phyloP scores from a whole-genome alignment of 257 asterid species.

The Verbascum thapsus region DNA sequence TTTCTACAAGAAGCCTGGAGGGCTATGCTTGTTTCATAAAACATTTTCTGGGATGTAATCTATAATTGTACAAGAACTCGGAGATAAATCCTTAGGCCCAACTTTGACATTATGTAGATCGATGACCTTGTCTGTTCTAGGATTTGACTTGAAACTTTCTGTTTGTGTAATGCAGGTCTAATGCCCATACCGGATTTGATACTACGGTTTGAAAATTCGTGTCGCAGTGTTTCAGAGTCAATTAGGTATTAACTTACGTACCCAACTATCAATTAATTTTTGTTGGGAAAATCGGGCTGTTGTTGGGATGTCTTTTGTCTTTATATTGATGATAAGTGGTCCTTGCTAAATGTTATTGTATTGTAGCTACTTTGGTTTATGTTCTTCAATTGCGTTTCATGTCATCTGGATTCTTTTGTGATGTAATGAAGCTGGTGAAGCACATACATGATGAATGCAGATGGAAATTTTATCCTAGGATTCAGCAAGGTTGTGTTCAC shows the following conservation, averaged over 20 bases:
- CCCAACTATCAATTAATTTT: slow-evolving; percentile 14
- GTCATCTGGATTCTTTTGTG: slow-evolving; percentile 7
- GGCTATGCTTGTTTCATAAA: not conserved
- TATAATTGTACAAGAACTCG: no score
- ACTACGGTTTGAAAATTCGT: slow-evolving; percentile 76
- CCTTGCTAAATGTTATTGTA: slow-evolving; percentile 4
- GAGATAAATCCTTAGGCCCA: no score
- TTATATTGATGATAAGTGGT: not conserved
- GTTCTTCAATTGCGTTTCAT: slow-evolving; percentile 10
- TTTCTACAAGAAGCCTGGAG: not conserved
- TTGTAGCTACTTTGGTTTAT: slow-evolving; percentile 2
- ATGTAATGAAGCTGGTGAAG: not conserved
- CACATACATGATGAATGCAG: not conserved
- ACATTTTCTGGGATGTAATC: slow-evolving; percentile 13
- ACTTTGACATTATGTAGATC: no score
- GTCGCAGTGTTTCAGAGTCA: slow-evolving; percentile 86
- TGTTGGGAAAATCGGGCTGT: slow-evolving; percentile 15
- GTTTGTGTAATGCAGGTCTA: slow-evolving; percentile 64
- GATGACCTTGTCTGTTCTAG: no score
- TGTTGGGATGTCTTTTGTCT: not conserved
- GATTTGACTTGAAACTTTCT: slow-evolving; percentile 27
- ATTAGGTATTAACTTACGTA: slow-evolving; percentile 56
- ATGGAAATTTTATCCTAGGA: not conserved
- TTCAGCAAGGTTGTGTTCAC: not conserved
- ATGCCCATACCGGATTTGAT: slow-evolving; percentile 86